Percentiles rank a stretch among this genome's conserved stretches.
These are phyloP conservation scores for Coemansia guatemalensis DNA, from an alignment of 192 early-diverging fungal genomes.

Conservation along the genomic window DNA sequence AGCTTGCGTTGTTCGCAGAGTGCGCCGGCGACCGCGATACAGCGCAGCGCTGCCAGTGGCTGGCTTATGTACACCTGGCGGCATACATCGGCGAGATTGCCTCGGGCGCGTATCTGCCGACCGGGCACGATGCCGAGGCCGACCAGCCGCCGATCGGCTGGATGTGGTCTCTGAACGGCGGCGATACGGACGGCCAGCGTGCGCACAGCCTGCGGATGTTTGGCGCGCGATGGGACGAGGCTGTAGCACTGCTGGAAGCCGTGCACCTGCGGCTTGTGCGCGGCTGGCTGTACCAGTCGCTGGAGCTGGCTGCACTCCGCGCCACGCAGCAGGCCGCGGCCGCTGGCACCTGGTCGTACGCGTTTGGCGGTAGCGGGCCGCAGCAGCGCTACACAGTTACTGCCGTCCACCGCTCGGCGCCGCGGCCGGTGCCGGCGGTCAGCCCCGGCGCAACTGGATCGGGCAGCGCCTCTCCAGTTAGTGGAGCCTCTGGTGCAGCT, in stretches of 20 bases:
- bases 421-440: not conserved
- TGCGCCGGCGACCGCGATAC: conserved; percentile 37
- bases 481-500: not conserved
- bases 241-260: conserved; percentile 24
- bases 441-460: not conserved
- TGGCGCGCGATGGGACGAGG: conserved; percentile 42
- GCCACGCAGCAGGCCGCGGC: conserved; percentile 6
- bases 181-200: conserved; percentile 24
- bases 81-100: conserved; percentile 33
- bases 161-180: conserved; percentile 43
- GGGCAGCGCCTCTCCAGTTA: not conserved
- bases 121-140: not conserved
- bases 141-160: conserved; percentile 20
- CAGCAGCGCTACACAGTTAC: conserved; percentile 8
- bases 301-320: conserved; percentile 11
- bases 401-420: conserved; percentile 24
- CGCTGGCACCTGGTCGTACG: conserved; percentile 11
- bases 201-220: conserved; percentile 40
- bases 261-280: conserved; percentile 39
- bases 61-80: conserved; percentile 30
- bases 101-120: conserved; percentile 34
- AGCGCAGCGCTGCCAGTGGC: conserved; percentile 41
- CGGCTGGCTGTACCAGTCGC: conserved; percentile 45
- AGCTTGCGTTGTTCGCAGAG: conserved; percentile 38
- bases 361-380: conserved; percentile 12